Base-by-base conservation (phyloP, 208 protist species). In the Blechomonas ayalai region DNA sequence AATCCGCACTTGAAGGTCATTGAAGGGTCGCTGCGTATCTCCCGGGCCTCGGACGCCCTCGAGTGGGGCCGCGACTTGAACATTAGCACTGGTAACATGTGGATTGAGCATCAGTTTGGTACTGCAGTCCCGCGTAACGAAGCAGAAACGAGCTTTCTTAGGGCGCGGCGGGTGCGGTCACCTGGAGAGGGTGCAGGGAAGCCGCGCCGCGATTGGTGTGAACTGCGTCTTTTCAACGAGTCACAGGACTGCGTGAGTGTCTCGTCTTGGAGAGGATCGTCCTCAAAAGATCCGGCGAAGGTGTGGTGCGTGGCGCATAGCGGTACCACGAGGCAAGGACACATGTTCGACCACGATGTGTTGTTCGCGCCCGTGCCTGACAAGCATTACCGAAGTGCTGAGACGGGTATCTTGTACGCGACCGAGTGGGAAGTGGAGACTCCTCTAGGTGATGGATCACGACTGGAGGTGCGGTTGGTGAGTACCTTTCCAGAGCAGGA, bases 51-150 rank as follows among this genome's bases (percentile, higher is more conserved):
- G 2, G 72, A 77, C 49, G 52, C 59, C 37, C 34, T 69, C 20
- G 68, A 80, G 42, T 23, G 69, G 18, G 53, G 43, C 2, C 49
- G 60, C 24, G 56, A 70, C n/a, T 26, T 60, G 7, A 41, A 67
- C 19, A 20, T 85, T 0, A 52, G 37, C 25, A 44, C 52, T 18
- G 72, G 67, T 8, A 50, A 34, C 26, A 29, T 69, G 12, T 85
- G 72, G 64, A 62, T 81, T 44, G 67, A 81, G 31, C 72, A 81
- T 61, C 47, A 43, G 23, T 81, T 85, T 38, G 72, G 72, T 19
- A 64, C 60, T 32, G 66, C 67, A 7, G 43, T 84, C 15, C 67
- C 76, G 3, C 55, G 52, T 38, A 73, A 27, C 16, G 28, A 50
- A 10, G 59, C 42, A 26, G 76, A 84, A 35, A 43, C 62, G 4